These are phyloP conservation scores for Verruconis gallopava DNA, from an alignment of 2,329 filamentous ascomycete species.

Conservation along the genomic window DNA sequence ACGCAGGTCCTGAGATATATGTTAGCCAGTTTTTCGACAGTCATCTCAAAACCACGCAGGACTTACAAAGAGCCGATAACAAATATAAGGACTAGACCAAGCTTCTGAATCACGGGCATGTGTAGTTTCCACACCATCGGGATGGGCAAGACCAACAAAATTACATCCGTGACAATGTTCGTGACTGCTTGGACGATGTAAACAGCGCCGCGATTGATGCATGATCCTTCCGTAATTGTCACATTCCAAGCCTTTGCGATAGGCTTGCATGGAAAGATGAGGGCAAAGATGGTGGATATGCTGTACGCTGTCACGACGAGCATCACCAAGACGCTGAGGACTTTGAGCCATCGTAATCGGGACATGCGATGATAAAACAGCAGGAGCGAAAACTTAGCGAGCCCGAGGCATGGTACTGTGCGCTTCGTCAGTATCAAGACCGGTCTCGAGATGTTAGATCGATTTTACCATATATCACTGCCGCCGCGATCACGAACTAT, in stretches of 20 bases:
- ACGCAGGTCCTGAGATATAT: conserved; percentile 2
- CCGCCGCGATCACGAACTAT: neutral
- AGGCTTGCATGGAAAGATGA: conserved; percentile 17
- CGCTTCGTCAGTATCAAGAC: neutral
- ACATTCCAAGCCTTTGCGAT: conserved; percentile 16
- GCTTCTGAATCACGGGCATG: conserved; percentile 10
- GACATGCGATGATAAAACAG: neutral
- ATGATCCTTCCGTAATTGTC: conserved; percentile 11
- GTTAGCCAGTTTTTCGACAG: neutral
- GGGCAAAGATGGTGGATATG: conserved; percentile 15
- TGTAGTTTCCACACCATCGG: conserved; percentile 22
- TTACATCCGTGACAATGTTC: conserved; percentile 25
- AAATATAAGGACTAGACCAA: neutral
- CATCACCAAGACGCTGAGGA: conserved; percentile 10
- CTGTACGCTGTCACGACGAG: conserved; percentile 15
- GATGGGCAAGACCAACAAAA: conserved; percentile 23
- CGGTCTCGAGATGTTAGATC: neutral
- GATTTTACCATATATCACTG: neutral
- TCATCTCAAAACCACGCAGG: conserved; percentile 14
- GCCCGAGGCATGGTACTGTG: neutral
- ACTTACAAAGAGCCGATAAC: conserved; percentile 9
- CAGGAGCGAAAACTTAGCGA: conserved; percentile 5
- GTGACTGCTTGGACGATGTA: conserved; percentile 18
- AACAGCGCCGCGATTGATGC: conserved; percentile 15
- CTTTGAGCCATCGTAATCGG: neutral